These are phyloP conservation scores for Rhizoctonia solani DNA, from an alignment of 1,284 basidiomycete genomes.

Conservation along the genomic window DNA sequence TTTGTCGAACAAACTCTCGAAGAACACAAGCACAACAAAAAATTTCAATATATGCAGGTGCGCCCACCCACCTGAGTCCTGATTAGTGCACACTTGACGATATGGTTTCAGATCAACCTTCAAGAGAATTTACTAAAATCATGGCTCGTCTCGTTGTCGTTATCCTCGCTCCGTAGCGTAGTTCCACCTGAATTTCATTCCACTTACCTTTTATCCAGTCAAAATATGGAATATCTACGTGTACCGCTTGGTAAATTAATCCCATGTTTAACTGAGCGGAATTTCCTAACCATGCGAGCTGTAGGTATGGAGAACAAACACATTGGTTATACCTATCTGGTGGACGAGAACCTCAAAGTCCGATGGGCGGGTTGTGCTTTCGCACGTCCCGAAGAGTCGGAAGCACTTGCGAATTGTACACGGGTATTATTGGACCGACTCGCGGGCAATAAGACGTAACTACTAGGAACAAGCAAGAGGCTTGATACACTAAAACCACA, in stretches of 20 bases:
- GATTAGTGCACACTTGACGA: background rate
- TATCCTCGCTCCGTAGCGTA: slow-evolving; percentile 67
- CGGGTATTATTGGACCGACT: slow-evolving; percentile 69
- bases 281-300: slow-evolving; percentile 49
- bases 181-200: slow-evolving; percentile 69
- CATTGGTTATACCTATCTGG: slow-evolving; percentile 90
- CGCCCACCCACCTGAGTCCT: slow-evolving; percentile 35
- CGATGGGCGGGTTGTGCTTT: slow-evolving; percentile 94
- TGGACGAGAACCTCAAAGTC: slow-evolving; percentile 83
- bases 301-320: slow-evolving; percentile 89
- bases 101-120: slow-evolving; percentile 67
- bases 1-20: slow-evolving; percentile 65
- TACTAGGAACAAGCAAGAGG: too few species aligned
- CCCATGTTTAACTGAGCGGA: slow-evolving; percentile 36
- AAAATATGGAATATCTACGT: slow-evolving; percentile 78
- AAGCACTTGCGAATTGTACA: slow-evolving; percentile 72
- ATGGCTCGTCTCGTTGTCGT: slow-evolving; percentile 83
- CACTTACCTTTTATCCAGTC: slow-evolving; percentile 79
- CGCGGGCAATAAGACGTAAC: too few species aligned
- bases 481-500: background rate
- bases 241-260: slow-evolving; percentile 47
- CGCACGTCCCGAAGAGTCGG: slow-evolving; percentile 73
- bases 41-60: slow-evolving; percentile 76
- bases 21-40: slow-evolving; percentile 62
- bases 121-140: slow-evolving; percentile 92